Conservation (phyloP, 805 yeast genomes). For the Candida dendrica region DNA sequence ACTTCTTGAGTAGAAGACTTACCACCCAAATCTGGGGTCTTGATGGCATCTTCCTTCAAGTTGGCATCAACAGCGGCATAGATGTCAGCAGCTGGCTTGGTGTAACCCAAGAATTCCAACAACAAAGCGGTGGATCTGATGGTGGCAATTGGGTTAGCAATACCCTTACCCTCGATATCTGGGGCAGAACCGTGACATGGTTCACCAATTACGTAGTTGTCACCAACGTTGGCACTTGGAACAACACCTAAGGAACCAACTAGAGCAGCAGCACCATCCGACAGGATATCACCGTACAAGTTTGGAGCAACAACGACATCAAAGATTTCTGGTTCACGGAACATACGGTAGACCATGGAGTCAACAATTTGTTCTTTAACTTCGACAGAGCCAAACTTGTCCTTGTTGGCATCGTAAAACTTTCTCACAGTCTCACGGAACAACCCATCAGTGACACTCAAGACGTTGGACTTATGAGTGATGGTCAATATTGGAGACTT, state of each 20-base stretch:
- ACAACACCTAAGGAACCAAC: conserved; percentile 98
- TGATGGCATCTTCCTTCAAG: conserved; percentile 63
- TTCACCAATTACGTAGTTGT: conserved; percentile 92
- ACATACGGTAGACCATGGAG: conserved; percentile 98
- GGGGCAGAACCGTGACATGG: conserved; percentile 99
- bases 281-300: conserved; percentile 92
- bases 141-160: conserved; percentile 95
- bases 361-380: conserved; percentile 96
- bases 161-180: conserved; percentile 92
- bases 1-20: conserved; percentile 81
- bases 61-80: conserved; percentile 93
- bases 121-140: conserved; percentile 95
- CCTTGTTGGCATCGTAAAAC: conserved; percentile 42
- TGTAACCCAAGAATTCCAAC: conserved; percentile 93
- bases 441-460: conserved; percentile 87
- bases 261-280: conserved; percentile 97
- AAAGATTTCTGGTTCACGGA: conserved; percentile 95
- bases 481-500: conserved; percentile 68
- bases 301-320: conserved; percentile 99
- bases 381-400: conserved; percentile 50
- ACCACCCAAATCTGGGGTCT: conserved; percentile 97
- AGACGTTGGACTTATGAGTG: conserved; percentile 93
- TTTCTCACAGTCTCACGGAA: conserved; percentile 76
- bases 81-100: conserved; percentile 84
- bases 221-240: conserved; percentile 97